Percentiles rank a stretch among this genome's conserved stretches.
These are phyloP conservation scores for Mortierella sp. DNA, from an alignment of 371 early-diverging fungal genomes.

Conservation along the genomic window DNA sequence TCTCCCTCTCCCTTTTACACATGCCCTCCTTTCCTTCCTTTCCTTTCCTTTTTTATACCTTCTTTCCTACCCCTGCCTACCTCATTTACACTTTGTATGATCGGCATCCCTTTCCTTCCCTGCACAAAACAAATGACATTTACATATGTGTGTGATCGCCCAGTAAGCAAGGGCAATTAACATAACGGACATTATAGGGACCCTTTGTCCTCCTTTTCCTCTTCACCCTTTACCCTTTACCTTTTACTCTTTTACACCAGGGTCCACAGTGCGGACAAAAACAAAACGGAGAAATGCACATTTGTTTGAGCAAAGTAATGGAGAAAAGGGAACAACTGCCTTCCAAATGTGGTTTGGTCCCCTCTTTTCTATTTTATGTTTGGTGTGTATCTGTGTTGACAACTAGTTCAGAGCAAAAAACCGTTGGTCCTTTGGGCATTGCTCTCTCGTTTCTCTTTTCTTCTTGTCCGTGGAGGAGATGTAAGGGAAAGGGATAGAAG, in stretches of 20 bases:
- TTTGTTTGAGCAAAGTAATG: neutral
- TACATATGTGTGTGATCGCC: neutral
- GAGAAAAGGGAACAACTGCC: neutral
- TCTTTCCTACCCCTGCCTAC: neutral
- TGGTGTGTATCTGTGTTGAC: neutral
- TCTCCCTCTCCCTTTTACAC: neutral
- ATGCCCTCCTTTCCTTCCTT: neutral
- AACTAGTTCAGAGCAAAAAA: neutral
- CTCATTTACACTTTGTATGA: neutral
- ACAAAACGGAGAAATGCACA: neutral
- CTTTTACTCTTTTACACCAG: no score
- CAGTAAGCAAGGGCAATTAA: neutral
- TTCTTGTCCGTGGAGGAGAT: no score
- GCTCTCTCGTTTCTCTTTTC: no score
- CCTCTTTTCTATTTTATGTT: neutral
- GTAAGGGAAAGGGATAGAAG: neutral
- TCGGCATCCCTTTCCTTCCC: neutral
- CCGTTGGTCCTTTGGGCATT: neutral
- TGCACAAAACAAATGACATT: constrained; percentile 1
- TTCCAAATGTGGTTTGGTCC: constrained; percentile 8
- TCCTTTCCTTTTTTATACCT: neutral
- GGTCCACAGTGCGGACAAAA: neutral
- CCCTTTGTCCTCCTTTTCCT: no score
- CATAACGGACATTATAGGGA: no score
- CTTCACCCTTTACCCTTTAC: no score